Conservation (phyloP, 129 eudicot genomes). For the Silybum marianum region DNA sequence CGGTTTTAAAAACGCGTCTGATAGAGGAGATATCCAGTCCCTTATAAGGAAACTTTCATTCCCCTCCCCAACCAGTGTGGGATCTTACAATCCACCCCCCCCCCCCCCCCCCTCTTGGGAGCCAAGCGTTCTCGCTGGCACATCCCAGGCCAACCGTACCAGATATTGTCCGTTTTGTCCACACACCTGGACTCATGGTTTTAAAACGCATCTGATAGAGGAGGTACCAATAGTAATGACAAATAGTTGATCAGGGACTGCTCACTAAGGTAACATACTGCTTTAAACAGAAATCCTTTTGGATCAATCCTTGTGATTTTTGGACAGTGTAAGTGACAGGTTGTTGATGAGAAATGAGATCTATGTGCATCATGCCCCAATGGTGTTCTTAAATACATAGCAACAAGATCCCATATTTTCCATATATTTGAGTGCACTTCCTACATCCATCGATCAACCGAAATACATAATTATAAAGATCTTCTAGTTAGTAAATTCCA, state of each 20-base stretch:
- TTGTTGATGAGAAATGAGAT: conserved; percentile 1
- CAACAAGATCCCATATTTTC: background rate
- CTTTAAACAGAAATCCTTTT: background rate
- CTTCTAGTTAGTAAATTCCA: background rate
- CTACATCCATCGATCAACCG: background rate
- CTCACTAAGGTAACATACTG: background rate
- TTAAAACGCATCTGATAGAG: too few species aligned
- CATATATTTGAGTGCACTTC: background rate
- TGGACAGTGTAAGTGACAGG: background rate
- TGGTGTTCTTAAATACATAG: background rate
- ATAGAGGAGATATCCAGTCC: too few species aligned
- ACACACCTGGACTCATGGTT: too few species aligned
- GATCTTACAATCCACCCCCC: too few species aligned
- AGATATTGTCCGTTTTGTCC: too few species aligned
- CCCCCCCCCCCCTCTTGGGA: too few species aligned
- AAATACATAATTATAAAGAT: background rate
- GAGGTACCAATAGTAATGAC: background rate
- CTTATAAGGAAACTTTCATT: too few species aligned
- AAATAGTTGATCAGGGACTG: conserved; percentile 7
- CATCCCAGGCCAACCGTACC: too few species aligned
- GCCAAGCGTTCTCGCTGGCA: too few species aligned
- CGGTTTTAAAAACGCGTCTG: too few species aligned
- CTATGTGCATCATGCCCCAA: background rate
- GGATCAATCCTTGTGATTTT: background rate
- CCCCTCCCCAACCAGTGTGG: too few species aligned